phyloP scores from a whole-genome alignment of 257 asterid genomes.

The Galeopsis tetrahit region DNA sequence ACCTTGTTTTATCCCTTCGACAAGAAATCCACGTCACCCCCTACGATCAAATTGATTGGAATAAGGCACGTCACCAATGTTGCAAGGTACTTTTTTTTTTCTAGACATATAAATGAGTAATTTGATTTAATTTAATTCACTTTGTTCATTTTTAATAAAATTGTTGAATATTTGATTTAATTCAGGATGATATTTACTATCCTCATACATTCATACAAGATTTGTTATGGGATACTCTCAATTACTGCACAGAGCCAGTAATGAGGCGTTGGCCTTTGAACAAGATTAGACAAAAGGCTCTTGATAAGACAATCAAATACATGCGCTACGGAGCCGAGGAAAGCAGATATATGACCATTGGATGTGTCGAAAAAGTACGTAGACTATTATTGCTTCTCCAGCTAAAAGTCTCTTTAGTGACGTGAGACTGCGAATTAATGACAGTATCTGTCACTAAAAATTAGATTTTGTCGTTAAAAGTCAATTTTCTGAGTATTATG shows the following conservation, averaged over 20 bases:
- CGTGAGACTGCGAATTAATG: too few species aligned
- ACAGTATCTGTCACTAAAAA: too few species aligned
- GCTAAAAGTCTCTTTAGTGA: too few species aligned
- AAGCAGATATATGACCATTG: constrained; percentile 53
- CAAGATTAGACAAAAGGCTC: constrained; percentile 62
- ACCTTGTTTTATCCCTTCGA: constrained; percentile 65
- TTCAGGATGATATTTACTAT: constrained; percentile 71
- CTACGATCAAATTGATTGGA: constrained; percentile 71
- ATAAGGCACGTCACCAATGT: constrained; percentile 74
- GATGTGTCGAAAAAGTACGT: too few species aligned
- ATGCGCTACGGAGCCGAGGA: constrained; percentile 70
- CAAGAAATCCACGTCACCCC: constrained; percentile 63
- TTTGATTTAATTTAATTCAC: too few species aligned
- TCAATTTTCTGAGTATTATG: too few species aligned
- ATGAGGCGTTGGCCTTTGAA: constrained; percentile 73
- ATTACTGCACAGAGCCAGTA: constrained; percentile 64
- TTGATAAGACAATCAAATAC: constrained; percentile 57
- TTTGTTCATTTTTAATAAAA: background rate
- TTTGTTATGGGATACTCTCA: constrained; percentile 63
- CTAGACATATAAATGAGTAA: background rate
- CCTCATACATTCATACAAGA: constrained; percentile 69
- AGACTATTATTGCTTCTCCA: too few species aligned
- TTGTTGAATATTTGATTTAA: background rate
- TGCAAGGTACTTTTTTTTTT: constrained; percentile 48
- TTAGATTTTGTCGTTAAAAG: too few species aligned